Base-by-base conservation (phyloP, 2,329 filamentous ascomycete genomes). In the Xylariomycetidae sp. region DNA sequence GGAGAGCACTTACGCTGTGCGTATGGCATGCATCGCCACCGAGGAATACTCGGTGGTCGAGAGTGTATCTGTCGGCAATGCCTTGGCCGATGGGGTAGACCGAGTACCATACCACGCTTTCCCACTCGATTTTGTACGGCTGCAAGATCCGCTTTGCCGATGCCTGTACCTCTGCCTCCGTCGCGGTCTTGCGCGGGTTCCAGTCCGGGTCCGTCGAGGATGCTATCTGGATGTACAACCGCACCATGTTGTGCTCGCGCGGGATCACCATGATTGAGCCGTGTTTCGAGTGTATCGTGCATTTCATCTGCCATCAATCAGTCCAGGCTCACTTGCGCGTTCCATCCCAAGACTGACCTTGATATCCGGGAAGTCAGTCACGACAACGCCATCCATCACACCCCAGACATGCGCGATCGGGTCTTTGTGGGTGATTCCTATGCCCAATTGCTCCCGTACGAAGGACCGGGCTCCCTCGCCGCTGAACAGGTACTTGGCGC, bases 201-300 rank as follows among this genome's bases (percentile, higher is more conserved):
- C 73, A 79, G 44, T 81, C 72, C 26, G 73, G 54, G 33, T 78
- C 74, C 7, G 71, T 74, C 3, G 74, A 78, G 2, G 74, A 76
- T 6, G 71, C 70, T 27, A 79, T 74, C 48, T 85, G 83, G 36
- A 86, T 76, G 45, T 85, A 81, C 13, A 84, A 70, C 14, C 82
- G 70, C 31, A 84, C 71, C 19, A 79, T 60, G 34, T 68, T 72
- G 28, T 72, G 69, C 48, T 79, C 76, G 7, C 76, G 66, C 10
- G 84, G 84, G 37, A 90, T 88, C 4, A 88, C 79, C 76, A 89
- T 84, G 50, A 89, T 79, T 13, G 82, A 86, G 2, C 84, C 83
- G 37, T 80, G 67, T 28, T 76, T 68, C 4, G 82, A 86, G 54
- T 87, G 83, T 38, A 88, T 84, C 1, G 80, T 84, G 48, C 79